Percentiles rank a stretch among this genome's conserved stretches.
Evolutionary conservation across 1,284 basidiomycete species (phyloP).

Genomic region (Puccinia hordei): DNA sequence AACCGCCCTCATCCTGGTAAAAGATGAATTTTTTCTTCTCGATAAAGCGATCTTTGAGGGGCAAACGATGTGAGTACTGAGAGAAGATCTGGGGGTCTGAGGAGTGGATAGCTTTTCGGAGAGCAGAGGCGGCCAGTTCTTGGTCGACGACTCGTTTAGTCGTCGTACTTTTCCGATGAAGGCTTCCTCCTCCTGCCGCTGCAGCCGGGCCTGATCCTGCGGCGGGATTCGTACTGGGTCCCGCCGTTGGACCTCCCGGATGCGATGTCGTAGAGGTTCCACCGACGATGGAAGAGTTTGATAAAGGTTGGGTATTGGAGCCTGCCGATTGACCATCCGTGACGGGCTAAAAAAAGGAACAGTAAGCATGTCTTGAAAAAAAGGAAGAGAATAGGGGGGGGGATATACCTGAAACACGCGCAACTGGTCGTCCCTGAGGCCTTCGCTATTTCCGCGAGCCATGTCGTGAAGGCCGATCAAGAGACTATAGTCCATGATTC

Average conservation of each 20-base stretch:
- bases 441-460: no score
- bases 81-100: slow-evolving; percentile 78
- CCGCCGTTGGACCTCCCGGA: not conserved
- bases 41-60: slow-evolving; percentile 65
- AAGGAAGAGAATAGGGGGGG: no score
- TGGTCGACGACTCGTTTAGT: slow-evolving; percentile 63
- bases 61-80: slow-evolving; percentile 67
- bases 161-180: slow-evolving; percentile 62
- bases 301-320: not conserved
- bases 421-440: no score
- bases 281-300: not conserved
- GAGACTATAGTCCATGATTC: no score
- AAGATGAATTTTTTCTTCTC: slow-evolving; percentile 86
- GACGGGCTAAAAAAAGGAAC: no score
- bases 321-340: not conserved
- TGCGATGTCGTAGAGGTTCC: not conserved
- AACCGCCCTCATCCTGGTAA: slow-evolving; percentile 94
- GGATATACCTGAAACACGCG: slow-evolving; percentile 61
- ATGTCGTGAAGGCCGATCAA: no score
- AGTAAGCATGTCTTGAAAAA: no score
- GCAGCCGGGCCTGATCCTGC: no score
- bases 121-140: slow-evolving; percentile 74
- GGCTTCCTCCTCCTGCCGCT: no score
- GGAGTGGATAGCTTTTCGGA: slow-evolving; percentile 79
- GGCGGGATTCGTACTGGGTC: not conserved